These are phyloP conservation scores for Fusarium nurragi DNA, from an alignment of 2,329 filamentous ascomycete genomes.

Conservation along the genomic window DNA sequence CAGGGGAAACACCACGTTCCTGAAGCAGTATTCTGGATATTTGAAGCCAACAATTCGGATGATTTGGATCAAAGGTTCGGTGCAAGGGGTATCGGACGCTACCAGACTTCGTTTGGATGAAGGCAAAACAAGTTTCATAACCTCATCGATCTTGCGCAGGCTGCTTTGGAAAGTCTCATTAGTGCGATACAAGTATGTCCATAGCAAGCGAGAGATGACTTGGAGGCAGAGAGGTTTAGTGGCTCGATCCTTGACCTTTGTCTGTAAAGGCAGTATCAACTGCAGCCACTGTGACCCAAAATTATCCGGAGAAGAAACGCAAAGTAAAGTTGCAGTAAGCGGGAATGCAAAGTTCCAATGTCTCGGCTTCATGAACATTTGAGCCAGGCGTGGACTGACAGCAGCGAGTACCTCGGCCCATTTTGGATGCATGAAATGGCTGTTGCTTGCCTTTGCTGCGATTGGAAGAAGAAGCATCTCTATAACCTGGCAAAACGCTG, in stretches of 20 bases:
- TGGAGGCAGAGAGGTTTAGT: constrained; percentile 84
- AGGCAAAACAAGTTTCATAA: constrained; percentile 85
- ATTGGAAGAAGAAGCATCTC: constrained; percentile 88
- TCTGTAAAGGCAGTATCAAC: constrained; percentile 78
- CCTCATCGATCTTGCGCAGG: constrained; percentile 85
- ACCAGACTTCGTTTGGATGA: constrained; percentile 81
- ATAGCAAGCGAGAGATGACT: constrained; percentile 87
- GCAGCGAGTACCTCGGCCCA: constrained; percentile 88
- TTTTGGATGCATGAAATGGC: constrained; percentile 80
- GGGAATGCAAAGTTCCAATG: constrained; percentile 93
- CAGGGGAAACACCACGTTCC: constrained; percentile 90
- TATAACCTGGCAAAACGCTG: constrained; percentile 92
- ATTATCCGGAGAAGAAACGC: constrained; percentile 83
- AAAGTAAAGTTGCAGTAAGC: constrained; percentile 85
- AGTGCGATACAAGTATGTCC: constrained; percentile 92
- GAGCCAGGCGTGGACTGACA: constrained; percentile 79
- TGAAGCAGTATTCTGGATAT: constrained; percentile 92
- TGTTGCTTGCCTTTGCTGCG: constrained; percentile 78
- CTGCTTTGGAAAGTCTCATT: constrained; percentile 75
- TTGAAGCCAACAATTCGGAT: constrained; percentile 95
- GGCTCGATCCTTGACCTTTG: constrained; percentile 84
- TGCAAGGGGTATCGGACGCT: constrained; percentile 83
- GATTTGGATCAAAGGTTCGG: constrained; percentile 90
- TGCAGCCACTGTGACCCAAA: constrained; percentile 90
- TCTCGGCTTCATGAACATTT: constrained; percentile 89